phyloP scores from a whole-genome alignment of 192 early-diverging fungal genomes.

The Anaeromyces robustus region DNA sequence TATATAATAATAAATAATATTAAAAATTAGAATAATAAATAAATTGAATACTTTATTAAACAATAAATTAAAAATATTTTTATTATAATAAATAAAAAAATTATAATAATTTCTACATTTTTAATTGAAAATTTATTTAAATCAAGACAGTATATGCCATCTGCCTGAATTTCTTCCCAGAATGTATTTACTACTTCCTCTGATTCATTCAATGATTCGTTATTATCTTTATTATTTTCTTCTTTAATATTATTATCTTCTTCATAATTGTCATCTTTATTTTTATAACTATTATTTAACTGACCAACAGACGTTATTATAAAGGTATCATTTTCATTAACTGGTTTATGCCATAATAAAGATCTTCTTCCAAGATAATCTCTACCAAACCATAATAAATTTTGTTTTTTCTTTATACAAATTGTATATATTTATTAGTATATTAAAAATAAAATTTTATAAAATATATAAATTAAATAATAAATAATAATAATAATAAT shows the following conservation, averaged over 20 bases:
- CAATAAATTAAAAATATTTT: slow-evolving; percentile 4
- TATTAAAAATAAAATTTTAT: slow-evolving; percentile 1
- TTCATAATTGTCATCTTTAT: not conserved
- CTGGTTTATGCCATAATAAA: slow-evolving; percentile 38
- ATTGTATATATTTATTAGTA: slow-evolving; percentile 4
- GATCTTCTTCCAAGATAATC: slow-evolving; percentile 79
- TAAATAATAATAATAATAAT: slow-evolving; percentile 2
- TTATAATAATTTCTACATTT: not conserved
- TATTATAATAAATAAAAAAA: not conserved
- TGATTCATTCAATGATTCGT: not conserved
- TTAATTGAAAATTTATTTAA: slow-evolving; percentile 13
- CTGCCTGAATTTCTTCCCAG: slow-evolving; percentile 65
- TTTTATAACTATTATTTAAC: slow-evolving; percentile 12
- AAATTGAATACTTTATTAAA: no score
- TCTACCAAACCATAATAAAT: slow-evolving; percentile 59
- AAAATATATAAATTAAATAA: not conserved
- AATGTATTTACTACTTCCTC: not conserved
- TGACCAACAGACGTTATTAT: slow-evolving; percentile 2
- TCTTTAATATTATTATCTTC: slow-evolving; percentile 2
- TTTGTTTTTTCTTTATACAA: slow-evolving; percentile 4
- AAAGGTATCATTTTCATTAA: not conserved
- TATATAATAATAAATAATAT: no score
- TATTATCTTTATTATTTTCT: slow-evolving; percentile 3
- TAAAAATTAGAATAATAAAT: not conserved
- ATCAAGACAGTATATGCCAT: slow-evolving; percentile 58